These are phyloP conservation scores for Bimuria novae-zelandiae DNA, from an alignment of 2,329 filamentous ascomycete genomes.

Conservation along the genomic window DNA sequence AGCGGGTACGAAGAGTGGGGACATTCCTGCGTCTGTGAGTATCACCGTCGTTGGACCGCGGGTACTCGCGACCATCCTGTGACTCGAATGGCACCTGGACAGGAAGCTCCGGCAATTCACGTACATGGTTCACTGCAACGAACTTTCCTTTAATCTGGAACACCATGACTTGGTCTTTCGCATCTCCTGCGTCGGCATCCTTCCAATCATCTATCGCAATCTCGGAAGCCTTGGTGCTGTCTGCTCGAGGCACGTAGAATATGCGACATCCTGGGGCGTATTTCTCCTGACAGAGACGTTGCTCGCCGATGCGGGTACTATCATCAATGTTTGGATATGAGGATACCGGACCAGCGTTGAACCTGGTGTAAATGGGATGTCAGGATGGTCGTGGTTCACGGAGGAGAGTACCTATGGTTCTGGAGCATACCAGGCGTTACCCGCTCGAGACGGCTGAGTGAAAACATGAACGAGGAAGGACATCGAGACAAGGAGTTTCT, in stretches of 20 bases:
- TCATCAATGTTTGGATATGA: constrained; percentile 26
- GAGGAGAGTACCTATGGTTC: no score
- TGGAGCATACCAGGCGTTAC: constrained; percentile 16
- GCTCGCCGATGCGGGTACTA: constrained; percentile 20
- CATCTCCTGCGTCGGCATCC: constrained; percentile 20
- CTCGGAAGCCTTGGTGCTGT: constrained; percentile 22
- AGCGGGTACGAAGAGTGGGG: constrained; percentile 71
- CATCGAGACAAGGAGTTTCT: no score
- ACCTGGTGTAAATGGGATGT: constrained; percentile 18
- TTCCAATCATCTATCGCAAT: constrained; percentile 34
- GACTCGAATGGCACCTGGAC: no score
- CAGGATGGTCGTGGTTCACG: background rate
- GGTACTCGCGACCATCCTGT: no score
- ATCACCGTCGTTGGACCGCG: no score
- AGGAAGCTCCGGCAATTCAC: background rate
- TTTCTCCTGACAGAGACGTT: constrained; percentile 19
- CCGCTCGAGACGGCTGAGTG: constrained; percentile 23
- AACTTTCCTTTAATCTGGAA: constrained; percentile 67
- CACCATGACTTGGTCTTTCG: constrained; percentile 65
- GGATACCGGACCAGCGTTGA: constrained; percentile 24
- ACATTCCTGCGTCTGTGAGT: constrained; percentile 48
- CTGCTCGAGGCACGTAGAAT: constrained; percentile 29
- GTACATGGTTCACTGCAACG: constrained; percentile 71
- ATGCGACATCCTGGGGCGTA: constrained; percentile 27
- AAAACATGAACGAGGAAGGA: constrained; percentile 29